Percentiles rank a stretch among this genome's conserved stretches.
Conservation (phyloP, 257 asterid genomes). For the Parsonsia alboflavescens region DNA sequence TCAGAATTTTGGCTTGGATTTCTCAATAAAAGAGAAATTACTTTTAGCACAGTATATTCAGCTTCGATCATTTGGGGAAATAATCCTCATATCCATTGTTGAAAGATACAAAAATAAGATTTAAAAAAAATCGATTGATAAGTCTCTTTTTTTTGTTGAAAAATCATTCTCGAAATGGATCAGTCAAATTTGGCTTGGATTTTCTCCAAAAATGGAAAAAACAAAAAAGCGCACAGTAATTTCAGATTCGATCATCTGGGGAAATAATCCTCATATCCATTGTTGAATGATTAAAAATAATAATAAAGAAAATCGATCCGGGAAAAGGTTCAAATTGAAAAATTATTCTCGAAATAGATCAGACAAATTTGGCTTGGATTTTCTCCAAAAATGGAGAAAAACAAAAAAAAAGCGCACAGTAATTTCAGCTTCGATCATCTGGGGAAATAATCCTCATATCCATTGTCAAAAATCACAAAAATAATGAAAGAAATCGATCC, state of each 20-base stretch:
- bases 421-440: slow-evolving; percentile 89
- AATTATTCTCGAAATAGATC: slow-evolving; percentile 33
- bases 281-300: no score
- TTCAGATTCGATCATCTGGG: slow-evolving; percentile 96
- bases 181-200: slow-evolving; percentile 68
- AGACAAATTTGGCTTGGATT: slow-evolving; percentile 67
- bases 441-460: slow-evolving; percentile 68
- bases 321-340: no score
- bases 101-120: no score
- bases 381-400: slow-evolving; percentile 29
- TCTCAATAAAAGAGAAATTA: slow-evolving; percentile 29
- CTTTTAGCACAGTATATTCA: slow-evolving; percentile 73
- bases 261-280: slow-evolving; percentile 54
- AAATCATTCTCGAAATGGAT: slow-evolving; percentile 29
- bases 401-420: slow-evolving; percentile 59
- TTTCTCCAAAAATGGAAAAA: slow-evolving; percentile 31
- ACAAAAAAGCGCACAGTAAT: slow-evolving; percentile 71
- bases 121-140: no score
- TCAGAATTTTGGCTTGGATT: slow-evolving; percentile 71
- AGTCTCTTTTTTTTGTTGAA: no score
- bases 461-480: not conserved
- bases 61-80: slow-evolving; percentile 96
- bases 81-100: slow-evolving; percentile 35
- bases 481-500: not conserved
- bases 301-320: not conserved